Percentiles rank a stretch among this genome's conserved stretches.
Evolutionary conservation across 495 filamentous ascomycete genomes (phyloP).

Genomic region (Choiromyces venosus): DNA sequence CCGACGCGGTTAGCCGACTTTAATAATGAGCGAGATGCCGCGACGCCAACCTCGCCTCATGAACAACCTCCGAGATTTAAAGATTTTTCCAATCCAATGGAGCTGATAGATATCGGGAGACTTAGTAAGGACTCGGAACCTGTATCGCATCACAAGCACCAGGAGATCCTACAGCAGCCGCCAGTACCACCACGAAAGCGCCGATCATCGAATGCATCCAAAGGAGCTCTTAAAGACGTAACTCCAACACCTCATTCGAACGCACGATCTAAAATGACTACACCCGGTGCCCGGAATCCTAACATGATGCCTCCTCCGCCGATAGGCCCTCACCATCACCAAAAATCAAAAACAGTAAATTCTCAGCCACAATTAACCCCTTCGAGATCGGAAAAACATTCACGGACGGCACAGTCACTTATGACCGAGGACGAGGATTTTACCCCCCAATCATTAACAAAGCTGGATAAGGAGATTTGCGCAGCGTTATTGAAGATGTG

Average conservation of each 20-base stretch:
- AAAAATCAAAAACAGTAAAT: conserved; percentile 11
- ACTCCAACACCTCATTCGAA: conserved; percentile 34
- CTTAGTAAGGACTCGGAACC: conserved; percentile 34
- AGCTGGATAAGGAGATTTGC: conserved; percentile 39
- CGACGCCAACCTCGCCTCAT: conserved; percentile 29
- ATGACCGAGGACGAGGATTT: conserved; percentile 5
- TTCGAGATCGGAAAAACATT: conserved; percentile 23
- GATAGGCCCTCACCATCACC: conserved; percentile 19
- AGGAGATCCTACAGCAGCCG: conserved; percentile 38
- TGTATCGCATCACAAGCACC: conserved; percentile 37
- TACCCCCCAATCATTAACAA: conserved; percentile 43
- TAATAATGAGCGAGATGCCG: conserved; percentile 18
- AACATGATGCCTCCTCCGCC: conserved; percentile 21
- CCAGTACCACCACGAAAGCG: conserved; percentile 15
- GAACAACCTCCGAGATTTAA: conserved; percentile 39
- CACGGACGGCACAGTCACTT: conserved; percentile 8
- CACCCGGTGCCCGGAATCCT: conserved; percentile 13
- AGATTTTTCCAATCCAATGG: conserved; percentile 32
- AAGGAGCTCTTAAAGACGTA: conserved; percentile 21
- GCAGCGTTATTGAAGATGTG: conserved; percentile 23
- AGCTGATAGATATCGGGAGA: conserved; percentile 38
- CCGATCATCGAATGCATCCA: conserved; percentile 19
- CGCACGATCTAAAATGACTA: conserved; percentile 31
- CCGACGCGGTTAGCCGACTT: conserved; percentile 16
- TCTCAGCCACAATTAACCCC: conserved; percentile 30